Evolutionary conservation across 2,329 filamentous ascomycete species (phyloP).

Genomic region (Exophiala dermatitidis): DNA sequence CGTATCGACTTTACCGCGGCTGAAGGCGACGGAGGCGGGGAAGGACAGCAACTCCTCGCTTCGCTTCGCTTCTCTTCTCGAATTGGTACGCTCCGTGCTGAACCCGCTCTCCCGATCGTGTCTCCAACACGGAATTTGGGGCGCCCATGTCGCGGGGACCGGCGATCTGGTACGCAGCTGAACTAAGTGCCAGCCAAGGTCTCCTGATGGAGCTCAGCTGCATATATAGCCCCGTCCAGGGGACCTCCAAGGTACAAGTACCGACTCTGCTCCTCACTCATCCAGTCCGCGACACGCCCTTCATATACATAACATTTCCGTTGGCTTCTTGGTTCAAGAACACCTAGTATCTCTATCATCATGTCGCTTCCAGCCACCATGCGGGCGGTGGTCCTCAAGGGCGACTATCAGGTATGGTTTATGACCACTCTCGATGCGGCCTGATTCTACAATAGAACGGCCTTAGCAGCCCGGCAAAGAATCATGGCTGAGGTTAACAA

Average conservation of each 20-base stretch:
- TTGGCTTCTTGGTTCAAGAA: neutral
- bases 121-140: neutral
- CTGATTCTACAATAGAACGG: too few species aligned
- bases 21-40: neutral
- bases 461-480: neutral
- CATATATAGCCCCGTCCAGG: too few species aligned
- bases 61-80: neutral
- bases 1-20: constrained; percentile 1
- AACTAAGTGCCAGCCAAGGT: neutral
- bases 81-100: neutral
- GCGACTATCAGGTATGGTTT: constrained; percentile 20
- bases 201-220: neutral
- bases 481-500: neutral
- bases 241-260: too few species aligned
- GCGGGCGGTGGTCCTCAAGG: constrained; percentile 27
- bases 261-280: too few species aligned
- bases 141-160: neutral
- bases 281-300: too few species aligned
- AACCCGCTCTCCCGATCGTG: neutral
- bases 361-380: constrained; percentile 25
- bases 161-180: neutral
- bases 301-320: too few species aligned
- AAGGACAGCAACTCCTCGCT: neutral
- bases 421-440: neutral
- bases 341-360: neutral